Conservation (phyloP, 2,329 filamentous ascomycete species). For the Harringtonia lauricola region DNA sequence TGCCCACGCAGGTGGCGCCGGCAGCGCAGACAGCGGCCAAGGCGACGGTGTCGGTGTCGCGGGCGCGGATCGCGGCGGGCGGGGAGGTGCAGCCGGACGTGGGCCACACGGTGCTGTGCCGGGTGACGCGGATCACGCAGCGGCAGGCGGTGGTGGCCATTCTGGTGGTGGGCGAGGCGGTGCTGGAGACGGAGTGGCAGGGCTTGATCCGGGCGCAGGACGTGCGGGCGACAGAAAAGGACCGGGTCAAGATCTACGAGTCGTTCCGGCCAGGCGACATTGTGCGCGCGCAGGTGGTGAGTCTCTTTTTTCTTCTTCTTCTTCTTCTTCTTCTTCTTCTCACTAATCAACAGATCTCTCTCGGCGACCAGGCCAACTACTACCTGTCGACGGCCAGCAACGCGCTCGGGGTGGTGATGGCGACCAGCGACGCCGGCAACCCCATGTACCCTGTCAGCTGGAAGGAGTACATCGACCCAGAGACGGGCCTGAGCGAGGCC, state of each 20-base stretch:
- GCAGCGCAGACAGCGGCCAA: conserved; percentile 29
- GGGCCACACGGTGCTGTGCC: conserved; percentile 67
- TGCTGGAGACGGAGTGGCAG: conserved; percentile 71
- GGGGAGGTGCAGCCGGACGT: conserved; percentile 70
- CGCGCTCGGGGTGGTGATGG: conserved; percentile 88
- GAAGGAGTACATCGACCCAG: conserved; percentile 84
- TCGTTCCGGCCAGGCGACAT: conserved; percentile 90
- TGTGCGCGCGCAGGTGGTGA: conserved; percentile 71
- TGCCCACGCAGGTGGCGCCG: conserved; percentile 27
- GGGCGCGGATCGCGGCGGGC: conserved; percentile 22
- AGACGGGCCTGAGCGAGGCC: conserved; percentile 63
- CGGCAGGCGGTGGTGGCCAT: conserved; percentile 81
- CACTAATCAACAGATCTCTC: conserved; percentile 55
- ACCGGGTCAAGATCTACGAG: conserved; percentile 83
- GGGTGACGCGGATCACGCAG: conserved; percentile 75
- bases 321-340: background rate
- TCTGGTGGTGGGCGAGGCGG: conserved; percentile 64
- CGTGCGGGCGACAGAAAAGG: conserved; percentile 89
- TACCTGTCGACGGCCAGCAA: conserved; percentile 90
- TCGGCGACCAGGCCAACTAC: conserved; percentile 91
- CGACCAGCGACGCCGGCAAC: conserved; percentile 76
- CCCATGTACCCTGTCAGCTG: conserved; percentile 89
- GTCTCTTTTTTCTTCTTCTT: conserved; percentile 17
- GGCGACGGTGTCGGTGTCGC: conserved; percentile 46
- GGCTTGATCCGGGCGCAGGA: conserved; percentile 82